phyloP scores from a whole-genome alignment of 805 yeast species.

The Myxozyma neglecta region DNA sequence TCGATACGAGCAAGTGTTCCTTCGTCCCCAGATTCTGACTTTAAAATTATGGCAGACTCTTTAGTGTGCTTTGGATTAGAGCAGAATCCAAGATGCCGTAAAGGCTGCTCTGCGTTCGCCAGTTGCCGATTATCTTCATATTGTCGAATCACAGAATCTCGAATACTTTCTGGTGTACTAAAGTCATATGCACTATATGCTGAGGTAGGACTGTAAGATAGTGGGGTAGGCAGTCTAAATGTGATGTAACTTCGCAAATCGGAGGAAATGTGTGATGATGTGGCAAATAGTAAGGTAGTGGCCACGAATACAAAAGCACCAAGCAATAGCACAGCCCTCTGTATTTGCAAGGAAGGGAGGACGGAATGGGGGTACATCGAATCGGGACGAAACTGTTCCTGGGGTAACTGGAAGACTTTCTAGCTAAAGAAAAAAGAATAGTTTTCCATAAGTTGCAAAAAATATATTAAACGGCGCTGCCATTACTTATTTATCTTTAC shows the following conservation, averaged over 20 bases:
- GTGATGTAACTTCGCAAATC: not conserved
- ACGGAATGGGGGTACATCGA: too few relatives aligned
- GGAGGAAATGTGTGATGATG: not conserved
- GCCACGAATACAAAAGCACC: not conserved
- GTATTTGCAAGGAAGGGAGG: not conserved
- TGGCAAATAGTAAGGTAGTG: not conserved
- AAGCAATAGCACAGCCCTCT: not conserved
- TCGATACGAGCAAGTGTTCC: slow-evolving; percentile 18
- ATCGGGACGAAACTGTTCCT: too few relatives aligned
- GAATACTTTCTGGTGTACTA: not conserved
- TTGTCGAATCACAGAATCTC: slow-evolving; percentile 4
- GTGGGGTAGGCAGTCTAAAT: not conserved
- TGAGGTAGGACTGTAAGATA: not conserved
- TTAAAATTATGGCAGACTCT: slow-evolving; percentile 6
- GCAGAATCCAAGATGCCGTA: slow-evolving; percentile 2
- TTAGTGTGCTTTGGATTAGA: not conserved
- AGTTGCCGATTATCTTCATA: slow-evolving; percentile 5
- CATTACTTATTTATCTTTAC: too few relatives aligned
- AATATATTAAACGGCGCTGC: too few relatives aligned
- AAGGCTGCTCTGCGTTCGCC: not conserved
- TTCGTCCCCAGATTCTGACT: slow-evolving; percentile 11
- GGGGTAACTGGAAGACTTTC: too few relatives aligned
- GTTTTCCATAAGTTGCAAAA: too few relatives aligned
- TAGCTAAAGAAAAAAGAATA: too few relatives aligned
- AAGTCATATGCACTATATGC: not conserved